Percentiles rank a stretch among this genome's conserved stretches.
phyloP scores from a whole-genome alignment of 2,329 filamentous ascomycete genomes.

The Phoma sp. region DNA sequence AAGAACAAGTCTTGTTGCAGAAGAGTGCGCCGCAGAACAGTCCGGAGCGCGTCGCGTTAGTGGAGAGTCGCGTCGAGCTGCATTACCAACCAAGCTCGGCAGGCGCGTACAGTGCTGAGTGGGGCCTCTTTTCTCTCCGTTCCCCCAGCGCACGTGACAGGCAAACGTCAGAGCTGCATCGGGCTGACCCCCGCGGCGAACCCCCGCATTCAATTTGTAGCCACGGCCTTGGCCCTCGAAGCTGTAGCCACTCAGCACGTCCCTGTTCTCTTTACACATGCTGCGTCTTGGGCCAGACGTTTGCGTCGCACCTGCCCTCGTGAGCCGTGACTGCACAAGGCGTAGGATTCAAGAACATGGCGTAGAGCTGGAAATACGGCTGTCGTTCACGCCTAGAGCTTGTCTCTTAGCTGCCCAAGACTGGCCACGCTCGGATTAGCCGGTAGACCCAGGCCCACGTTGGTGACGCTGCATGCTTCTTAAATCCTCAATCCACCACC shows the following conservation, averaged over 20 bases:
- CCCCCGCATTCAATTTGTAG: conserved; percentile 18
- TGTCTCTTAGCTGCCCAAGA: conserved; percentile 10
- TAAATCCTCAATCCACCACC: conserved; percentile 28
- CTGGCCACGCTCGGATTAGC: conserved; percentile 36
- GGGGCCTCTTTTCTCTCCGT: neutral
- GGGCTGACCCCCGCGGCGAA: neutral
- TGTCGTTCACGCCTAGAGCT: conserved; percentile 9
- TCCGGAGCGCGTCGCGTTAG: neutral
- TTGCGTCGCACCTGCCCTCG: conserved; percentile 9
- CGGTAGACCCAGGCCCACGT: conserved; percentile 28
- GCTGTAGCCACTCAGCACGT: conserved; percentile 9
- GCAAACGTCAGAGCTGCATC: conserved; percentile 24
- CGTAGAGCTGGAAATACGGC: neutral
- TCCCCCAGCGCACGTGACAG: conserved; percentile 2
- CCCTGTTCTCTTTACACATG: conserved; percentile 8
- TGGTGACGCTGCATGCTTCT: conserved; percentile 25
- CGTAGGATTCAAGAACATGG: neutral
- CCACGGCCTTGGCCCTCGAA: conserved; percentile 1
- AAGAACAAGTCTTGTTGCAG: no score
- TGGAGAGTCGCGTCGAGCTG: conserved; percentile 3
- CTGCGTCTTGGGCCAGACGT: conserved; percentile 16
- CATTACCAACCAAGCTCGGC: neutral
- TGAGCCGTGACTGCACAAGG: conserved; percentile 28
- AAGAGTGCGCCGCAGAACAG: no score
- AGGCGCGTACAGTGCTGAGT: no score